These are phyloP conservation scores for Yamadazyma buinensis DNA, from an alignment of 1,139 yeast genomes.

Conservation along the genomic window DNA sequence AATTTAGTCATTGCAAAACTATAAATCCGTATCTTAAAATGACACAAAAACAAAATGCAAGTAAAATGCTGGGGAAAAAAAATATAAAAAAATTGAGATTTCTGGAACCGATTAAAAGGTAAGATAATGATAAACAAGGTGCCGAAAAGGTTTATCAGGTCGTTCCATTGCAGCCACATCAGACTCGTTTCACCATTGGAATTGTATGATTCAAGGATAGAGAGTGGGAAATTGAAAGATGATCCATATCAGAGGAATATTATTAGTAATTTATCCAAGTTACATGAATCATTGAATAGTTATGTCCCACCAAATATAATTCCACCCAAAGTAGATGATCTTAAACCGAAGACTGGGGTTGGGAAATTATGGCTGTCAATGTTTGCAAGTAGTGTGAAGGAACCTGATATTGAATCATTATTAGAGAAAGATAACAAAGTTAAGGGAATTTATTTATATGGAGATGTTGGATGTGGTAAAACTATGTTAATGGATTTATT, in stretches of 20 bases:
- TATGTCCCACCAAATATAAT: constrained; percentile 57
- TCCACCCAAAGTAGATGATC: constrained; percentile 44
- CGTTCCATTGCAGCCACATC: not conserved
- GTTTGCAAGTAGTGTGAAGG: constrained; percentile 8
- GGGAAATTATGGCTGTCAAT: constrained; percentile 19
- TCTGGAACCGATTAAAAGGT: no score
- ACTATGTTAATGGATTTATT: constrained; percentile 98
- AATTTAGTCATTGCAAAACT: no score
- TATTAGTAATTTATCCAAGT: constrained; percentile 47
- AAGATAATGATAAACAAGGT: no score
- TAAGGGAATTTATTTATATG: constrained; percentile 88
- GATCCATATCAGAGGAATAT: constrained; percentile 70
- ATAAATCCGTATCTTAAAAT: no score
- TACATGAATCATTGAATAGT: constrained; percentile 43
- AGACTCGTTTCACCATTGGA: constrained; percentile 40
- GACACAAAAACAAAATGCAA: no score
- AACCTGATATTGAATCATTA: constrained; percentile 12
- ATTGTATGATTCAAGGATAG: constrained; percentile 58
- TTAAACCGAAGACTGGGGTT: constrained; percentile 47
- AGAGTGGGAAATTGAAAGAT: constrained; percentile 49
- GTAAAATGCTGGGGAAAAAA: no score
- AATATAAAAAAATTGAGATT: no score
- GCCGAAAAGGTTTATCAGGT: no score
- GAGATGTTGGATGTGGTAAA: constrained; percentile 98
- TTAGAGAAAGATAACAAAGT: constrained; percentile 27